Base-by-base conservation (phyloP, 768 basidiomycete genomes). In the Rhodosporidiobolus sp. region DNA sequence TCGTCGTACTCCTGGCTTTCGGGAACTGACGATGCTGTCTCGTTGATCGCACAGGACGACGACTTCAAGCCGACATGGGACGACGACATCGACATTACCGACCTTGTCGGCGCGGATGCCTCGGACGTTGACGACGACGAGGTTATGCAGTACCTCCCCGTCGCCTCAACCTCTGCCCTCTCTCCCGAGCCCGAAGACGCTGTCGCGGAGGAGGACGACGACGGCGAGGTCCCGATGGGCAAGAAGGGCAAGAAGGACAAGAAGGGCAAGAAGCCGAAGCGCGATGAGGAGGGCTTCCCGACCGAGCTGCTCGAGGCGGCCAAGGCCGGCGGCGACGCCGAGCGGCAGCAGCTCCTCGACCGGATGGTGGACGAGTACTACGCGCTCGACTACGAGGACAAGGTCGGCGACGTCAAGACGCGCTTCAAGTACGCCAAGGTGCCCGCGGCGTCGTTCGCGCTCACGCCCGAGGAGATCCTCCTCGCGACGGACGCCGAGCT, bases 351-450 rank as follows among this genome's bases (percentile, higher is more conserved):
- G 62, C 89, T 89, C 77, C 80, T 94, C 69, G 87, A 94, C 65
- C 85, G 91, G 78, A 92, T 94, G 78, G 90, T 97, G 90, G 90
- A 93, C 72, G 91, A 93, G 80, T 84, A 98, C 53, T 89, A 94
- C 79, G 88, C 85, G 48, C 84, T 98, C 26, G 95, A 97, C 72
- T 95, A 97, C 83, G 97, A 97, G 80, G 94, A 95, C 78, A 86
- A 97, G 84, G 88, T 95, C 62, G 94, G 88, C 12, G 91, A 88
- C 79, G 83, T 94, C 78, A 89, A 93, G 4, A 98, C 94, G 0
- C 89, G 92, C 19, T 99, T 99, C 86, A 89, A 90, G 80, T 99
- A 99, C 79, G 84, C 87, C n/a, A 84, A 88, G 54, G 86, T 90
- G 46, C 81, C 87, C 54, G 78, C 79, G 0, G 84, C 89, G 70